Evolutionary conservation across 202 grass and related monocot species (phyloP).

Genomic region (Elaeis oleifera): DNA sequence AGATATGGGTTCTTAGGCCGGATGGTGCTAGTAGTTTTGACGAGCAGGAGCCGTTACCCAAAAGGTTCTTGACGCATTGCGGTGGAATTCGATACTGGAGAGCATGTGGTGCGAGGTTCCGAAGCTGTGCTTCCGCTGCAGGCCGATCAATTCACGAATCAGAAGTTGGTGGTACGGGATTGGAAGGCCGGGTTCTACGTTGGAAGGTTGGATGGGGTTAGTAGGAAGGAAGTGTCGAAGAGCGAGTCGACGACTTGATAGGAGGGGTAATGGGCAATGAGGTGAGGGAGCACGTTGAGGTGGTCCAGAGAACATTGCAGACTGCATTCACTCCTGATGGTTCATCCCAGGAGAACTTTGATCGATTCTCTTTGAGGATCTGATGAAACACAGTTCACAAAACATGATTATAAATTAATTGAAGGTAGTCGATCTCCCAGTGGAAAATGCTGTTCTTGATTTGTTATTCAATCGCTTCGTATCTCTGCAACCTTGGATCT

Average conservation of each 20-base stretch:
- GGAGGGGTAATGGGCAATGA: constrained; percentile 17
- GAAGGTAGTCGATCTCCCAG: too few species aligned
- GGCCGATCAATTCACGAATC: constrained; percentile 57
- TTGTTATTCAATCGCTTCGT: too few species aligned
- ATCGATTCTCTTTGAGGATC: constrained; percentile 43
- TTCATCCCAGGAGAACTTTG: constrained; percentile 43
- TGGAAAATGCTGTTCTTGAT: too few species aligned
- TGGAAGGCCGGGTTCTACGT: constrained; percentile 32
- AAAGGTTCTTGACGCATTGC: constrained; percentile 60
- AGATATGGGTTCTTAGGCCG: constrained; percentile 51
- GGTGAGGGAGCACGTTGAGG: constrained; percentile 23
- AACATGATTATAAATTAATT: too few species aligned
- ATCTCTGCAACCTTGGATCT: too few species aligned
- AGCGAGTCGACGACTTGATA: constrained; percentile 31
- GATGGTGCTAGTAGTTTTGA: constrained; percentile 48
- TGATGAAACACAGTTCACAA: constrained; percentile 16
- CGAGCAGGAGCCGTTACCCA: constrained; percentile 38
- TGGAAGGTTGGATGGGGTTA: constrained; percentile 29
- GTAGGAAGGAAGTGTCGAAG: constrained; percentile 22
- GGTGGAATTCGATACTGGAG: constrained; percentile 68
- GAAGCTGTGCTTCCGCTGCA: constrained; percentile 70
- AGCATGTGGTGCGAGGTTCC: constrained; percentile 55
- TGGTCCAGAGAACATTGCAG: constrained; percentile 25
- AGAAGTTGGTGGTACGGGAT: constrained; percentile 36
- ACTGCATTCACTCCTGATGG: constrained; percentile 26